These are phyloP conservation scores for Physcomitrellopsis africana DNA, from an alignment of 225 moss, liverwort and hornwort genomes.

Conservation along the genomic window DNA sequence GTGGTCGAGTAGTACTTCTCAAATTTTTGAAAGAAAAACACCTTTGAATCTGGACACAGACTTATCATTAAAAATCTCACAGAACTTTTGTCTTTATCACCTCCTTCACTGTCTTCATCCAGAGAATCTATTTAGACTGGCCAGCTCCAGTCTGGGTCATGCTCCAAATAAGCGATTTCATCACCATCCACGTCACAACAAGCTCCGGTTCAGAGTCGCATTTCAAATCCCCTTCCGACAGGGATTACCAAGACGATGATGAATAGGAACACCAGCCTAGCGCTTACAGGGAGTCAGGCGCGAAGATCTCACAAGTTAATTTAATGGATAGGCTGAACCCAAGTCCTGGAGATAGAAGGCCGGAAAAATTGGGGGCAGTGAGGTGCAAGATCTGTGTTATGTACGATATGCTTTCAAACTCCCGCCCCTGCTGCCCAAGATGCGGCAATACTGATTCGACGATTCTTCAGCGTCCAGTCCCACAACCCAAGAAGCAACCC, in stretches of 20 bases:
- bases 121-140: no score
- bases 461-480: conserved; percentile 54
- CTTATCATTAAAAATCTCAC: no score
- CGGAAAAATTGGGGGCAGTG: conserved; percentile 58
- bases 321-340: no score
- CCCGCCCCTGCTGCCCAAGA: conserved; percentile 71
- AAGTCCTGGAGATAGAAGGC: not conserved
- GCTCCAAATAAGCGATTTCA: no score
- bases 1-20: no score
- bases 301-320: not conserved
- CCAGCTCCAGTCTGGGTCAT: no score
- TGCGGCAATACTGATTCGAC: conserved; percentile 69
- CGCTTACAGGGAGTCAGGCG: conserved; percentile 28
- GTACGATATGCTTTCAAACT: conserved; percentile 78
- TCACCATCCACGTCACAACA: conserved; percentile 55
- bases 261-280: conserved; percentile 44
- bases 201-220: conserved; percentile 39
- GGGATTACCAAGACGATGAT: conserved; percentile 70
- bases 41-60: no score
- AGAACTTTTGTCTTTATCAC: no score
- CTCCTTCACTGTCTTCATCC: no score
- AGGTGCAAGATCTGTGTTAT: conserved; percentile 80
- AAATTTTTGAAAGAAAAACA: no score
- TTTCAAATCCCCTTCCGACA: conserved; percentile 60
- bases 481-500: conserved; percentile 50